phyloP scores from a whole-genome alignment of 208 protist genomes.

The Tritrichomonas foetus region DNA sequence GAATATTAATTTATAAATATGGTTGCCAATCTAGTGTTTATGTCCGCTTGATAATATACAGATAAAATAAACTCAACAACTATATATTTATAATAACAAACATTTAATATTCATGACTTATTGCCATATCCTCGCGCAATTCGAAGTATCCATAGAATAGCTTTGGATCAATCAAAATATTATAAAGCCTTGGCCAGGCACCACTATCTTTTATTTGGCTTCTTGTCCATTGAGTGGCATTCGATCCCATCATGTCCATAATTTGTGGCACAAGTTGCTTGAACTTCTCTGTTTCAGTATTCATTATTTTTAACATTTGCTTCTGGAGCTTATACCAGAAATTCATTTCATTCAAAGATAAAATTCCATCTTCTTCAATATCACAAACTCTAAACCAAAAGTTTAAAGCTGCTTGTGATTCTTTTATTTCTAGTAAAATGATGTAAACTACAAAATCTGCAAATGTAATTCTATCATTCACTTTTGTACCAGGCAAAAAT shows the following conservation, averaged over 20 bases:
- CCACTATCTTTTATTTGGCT: background rate
- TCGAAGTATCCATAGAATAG: background rate
- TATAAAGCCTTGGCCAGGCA: background rate
- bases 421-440: background rate
- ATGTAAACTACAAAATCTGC: background rate
- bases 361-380: constrained; percentile 29
- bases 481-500: background rate
- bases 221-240: background rate
- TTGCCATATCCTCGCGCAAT: no score
- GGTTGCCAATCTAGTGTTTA: no score
- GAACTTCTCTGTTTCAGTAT: background rate
- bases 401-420: background rate
- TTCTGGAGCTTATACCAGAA: background rate
- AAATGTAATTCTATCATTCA: background rate
- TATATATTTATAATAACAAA: no score
- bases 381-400: constrained; percentile 40
- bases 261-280: background rate
- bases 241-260: background rate
- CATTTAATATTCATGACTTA: no score
- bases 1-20: no score
- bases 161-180: background rate
- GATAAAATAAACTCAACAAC: no score
- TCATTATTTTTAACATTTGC: background rate
- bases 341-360: background rate
- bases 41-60: no score